Base-by-base conservation (phyloP, 2,329 filamentous ascomycete genomes). In the Arthrobotrys sinensis region DNA sequence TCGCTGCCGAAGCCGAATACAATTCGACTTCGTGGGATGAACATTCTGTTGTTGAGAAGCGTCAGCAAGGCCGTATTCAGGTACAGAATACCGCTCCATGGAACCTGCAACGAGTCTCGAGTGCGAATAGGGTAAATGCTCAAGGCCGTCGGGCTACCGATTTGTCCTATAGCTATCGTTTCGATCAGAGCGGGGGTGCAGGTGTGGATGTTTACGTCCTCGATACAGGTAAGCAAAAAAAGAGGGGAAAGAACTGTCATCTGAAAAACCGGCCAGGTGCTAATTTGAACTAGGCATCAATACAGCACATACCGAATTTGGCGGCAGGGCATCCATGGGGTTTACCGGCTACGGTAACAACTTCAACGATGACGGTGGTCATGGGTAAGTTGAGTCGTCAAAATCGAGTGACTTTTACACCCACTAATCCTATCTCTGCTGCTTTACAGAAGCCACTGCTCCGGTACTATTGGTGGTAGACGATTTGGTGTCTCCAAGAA, bases 311-410 rank as follows among this genome's bases (percentile, higher is more conserved):
- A 72, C 66, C n/a, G 82, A 82, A 19, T 83, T 83, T 45, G 82
- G 81, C 0, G 81, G 80, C 16, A 80, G 81, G 38, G 81, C 81
- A 1, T 81, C 67, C 14, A 82, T 75, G 75, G 81, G 69, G 8
- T 80, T 81, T 70, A 70, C 87, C 84, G 83, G 66, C 0, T 70
- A 88, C 80, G 85, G 85, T 1, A 88, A 90, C 60, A 82, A 81
- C 36, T 34, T 52, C n/a, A 45, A 62, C 19, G 76, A 82, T 16
- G 82, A 84, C 6, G 78, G 80, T 6, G 81, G 81, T 5, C 90
- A 91, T 81, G 90, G 90, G 14, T 89, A 91, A 83, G 89, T 50
- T 67, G 36, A 36, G 1, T 32, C 19, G 6, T 19, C 11, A 11
- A 11, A 32, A 10, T 32, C 8, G 8, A 32, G 2, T 4, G 19